Base-by-base conservation (phyloP, 345 rosid genomes). In the Ceriops decandra region DNA sequence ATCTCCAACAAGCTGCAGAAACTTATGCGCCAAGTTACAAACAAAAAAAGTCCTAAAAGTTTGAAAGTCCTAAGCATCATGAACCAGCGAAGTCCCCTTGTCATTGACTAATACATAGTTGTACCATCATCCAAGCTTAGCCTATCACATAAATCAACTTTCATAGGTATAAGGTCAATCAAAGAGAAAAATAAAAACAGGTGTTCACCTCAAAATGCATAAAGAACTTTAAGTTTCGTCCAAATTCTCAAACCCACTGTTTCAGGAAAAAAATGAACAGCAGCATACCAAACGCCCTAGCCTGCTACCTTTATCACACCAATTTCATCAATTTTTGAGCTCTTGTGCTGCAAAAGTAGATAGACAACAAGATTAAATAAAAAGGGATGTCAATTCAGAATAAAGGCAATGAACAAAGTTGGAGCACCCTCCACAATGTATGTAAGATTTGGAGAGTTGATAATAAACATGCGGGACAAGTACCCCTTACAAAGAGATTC, bases 271-370 rank as follows among this genome's bases (percentile, higher is more conserved):
- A 77, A 72, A 77, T 60, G 63, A 68, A 72, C 62, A 57, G 72
- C 56, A 78, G 47, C 58, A 76, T 47, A 68, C 35, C 72, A 70
- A 82, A 27, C 22, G 42, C 69, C 79, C 84, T 85, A 93, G 85
- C 98, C 96, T 56, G 84, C 90, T 75, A 91, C 97, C 79, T 83
- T 89, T 76, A 93, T 85, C 42, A 85, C 92, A 67, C 98, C 97
- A 72, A 91, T 78, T 77, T 91, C 97, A 72, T 86, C 97, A 68
- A 93, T 81, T 82, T 86, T 93, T 59, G 95, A 82, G 80, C 90
- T 91, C 82, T 85, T 93, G 80, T 93, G 96, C 98, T 93, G 90
- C 72, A 77, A 70, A 19, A n/a, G 36, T 13, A 42, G 27, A 19
- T 4, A 28, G 30, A 22, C 17, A 3, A 28, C 7, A 28, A 20